Percentiles rank a stretch among this genome's conserved stretches.
Conservation (phyloP, 805 yeast genomes). For the Komagataella pastoris region DNA sequence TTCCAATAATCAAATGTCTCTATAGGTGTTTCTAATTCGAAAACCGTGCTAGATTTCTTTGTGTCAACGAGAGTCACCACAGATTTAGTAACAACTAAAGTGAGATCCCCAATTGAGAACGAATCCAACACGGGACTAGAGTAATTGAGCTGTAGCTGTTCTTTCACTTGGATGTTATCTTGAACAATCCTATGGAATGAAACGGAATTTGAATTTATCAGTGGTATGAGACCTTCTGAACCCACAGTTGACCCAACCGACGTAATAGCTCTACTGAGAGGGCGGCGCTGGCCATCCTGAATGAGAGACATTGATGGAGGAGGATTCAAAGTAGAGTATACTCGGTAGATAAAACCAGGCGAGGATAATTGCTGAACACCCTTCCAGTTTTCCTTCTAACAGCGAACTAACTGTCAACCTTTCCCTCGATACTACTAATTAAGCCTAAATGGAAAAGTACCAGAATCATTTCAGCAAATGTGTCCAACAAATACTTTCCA, state of each 20-base stretch:
- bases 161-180: not conserved
- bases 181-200: not conserved
- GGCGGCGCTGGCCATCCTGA: not conserved
- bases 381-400: not conserved
- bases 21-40: not conserved
- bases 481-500: not conserved
- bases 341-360: not conserved
- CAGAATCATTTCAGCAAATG: not conserved
- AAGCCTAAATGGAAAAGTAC: not conserved
- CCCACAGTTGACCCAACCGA: not conserved
- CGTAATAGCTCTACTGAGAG: not conserved
- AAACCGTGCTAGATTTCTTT: not conserved
- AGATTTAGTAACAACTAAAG: not conserved
- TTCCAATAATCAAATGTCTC: not conserved
- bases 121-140: not conserved
- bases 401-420: not conserved
- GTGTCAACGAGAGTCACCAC: not conserved
- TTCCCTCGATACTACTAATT: not conserved
- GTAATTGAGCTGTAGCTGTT: not conserved
- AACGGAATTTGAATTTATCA: not conserved
- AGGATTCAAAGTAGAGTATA: not conserved
- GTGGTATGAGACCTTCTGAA: not conserved
- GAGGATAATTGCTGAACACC: not conserved
- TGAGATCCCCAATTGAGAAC: not conserved
- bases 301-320: not conserved